Evolutionary conservation across 495 filamentous ascomycete genomes (phyloP), one percentile per base, ranked within the genome.

Genomic region (Hypoxylon cercidicola): DNA sequence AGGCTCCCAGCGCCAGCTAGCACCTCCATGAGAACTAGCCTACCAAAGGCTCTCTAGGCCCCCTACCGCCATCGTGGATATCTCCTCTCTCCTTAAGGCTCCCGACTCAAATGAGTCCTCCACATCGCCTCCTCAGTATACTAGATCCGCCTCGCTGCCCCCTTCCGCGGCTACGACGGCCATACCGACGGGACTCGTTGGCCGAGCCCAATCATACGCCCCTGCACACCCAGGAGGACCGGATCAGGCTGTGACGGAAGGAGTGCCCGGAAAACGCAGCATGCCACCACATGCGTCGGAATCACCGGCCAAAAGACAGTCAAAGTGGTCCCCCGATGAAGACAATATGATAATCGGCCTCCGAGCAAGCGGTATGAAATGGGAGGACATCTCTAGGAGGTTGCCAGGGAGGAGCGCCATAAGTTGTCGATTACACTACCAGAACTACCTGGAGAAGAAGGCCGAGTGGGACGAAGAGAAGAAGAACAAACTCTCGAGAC

Each of bases 401-500:
- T 81, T 98, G 19, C 93, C 93, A 1, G 95, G 94, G 55, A 88
- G 95, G 60, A 97, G 91, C 76, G 87, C 92, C 40, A 97, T 97
- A 68, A 93, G 91, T 58, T 99, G 95, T 76, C 88, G 95, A 19
- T 82, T 99, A 41, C 93, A 97, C 66, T 99, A 97, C 76, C 95
- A 99, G 64, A 99, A 99, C 72, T 99, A 98, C 73, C 82, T 97
- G 48, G 96, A 99, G 75, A 84, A 91, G 69, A 79, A 91, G 55
- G 88, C 88, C 62, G 90, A 96, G 67, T 99, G 95, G 95, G 92
- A 96, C 70, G 95, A 99, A 67, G 95, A 97, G 75, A 90, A 90
- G 76, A 97, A 97, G 80, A 95, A 97, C 78, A 97, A 93, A 77
- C 84, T 99, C 15, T 94, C 95, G 32, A 86, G 92, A 62, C 81